Evolutionary conservation across 1,139 yeast genomes (phyloP).

Genomic region (Magnusiomyces sp.): DNA sequence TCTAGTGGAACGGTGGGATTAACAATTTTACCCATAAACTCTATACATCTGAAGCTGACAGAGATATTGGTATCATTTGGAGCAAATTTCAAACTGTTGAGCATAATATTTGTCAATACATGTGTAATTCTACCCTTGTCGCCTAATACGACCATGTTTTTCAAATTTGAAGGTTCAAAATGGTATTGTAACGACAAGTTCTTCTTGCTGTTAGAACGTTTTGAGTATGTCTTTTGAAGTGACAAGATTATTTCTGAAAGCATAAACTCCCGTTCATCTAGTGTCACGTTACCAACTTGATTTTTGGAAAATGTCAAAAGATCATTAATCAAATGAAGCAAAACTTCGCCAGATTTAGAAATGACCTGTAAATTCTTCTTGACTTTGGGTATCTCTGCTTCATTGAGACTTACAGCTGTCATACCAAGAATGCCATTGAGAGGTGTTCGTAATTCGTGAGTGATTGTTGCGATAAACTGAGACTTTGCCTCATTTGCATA

Average conservation of each 20-base stretch:
- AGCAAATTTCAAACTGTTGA: conserved; percentile 82
- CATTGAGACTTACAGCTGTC: conserved; percentile 91
- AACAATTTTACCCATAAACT: neutral
- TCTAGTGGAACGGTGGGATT: neutral
- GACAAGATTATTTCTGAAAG: conserved; percentile 67
- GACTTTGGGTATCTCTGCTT: conserved; percentile 55
- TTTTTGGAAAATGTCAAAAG: conserved; percentile 82
- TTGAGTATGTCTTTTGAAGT: conserved; percentile 67
- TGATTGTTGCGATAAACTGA: conserved; percentile 88
- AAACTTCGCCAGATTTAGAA: conserved; percentile 77
- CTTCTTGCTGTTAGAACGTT: conserved; percentile 60
- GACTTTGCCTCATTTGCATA: conserved; percentile 93
- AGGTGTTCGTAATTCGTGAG: conserved; percentile 93
- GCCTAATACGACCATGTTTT: conserved; percentile 54
- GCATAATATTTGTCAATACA: conserved; percentile 77
- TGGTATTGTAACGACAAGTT: conserved; percentile 52
- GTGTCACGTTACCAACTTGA: conserved; percentile 75
- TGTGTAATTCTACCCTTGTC: conserved; percentile 84
- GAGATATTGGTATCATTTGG: conserved; percentile 74
- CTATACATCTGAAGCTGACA: conserved; percentile 49
- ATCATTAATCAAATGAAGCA: conserved; percentile 81
- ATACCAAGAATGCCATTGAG: conserved; percentile 91
- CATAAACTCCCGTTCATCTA: conserved; percentile 70
- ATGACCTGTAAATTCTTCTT: conserved; percentile 66
- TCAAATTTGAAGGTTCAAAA: conserved; percentile 40